These are phyloP conservation scores for Omphalotus olearius DNA, from an alignment of 1,284 basidiomycete genomes.

Conservation along the genomic window DNA sequence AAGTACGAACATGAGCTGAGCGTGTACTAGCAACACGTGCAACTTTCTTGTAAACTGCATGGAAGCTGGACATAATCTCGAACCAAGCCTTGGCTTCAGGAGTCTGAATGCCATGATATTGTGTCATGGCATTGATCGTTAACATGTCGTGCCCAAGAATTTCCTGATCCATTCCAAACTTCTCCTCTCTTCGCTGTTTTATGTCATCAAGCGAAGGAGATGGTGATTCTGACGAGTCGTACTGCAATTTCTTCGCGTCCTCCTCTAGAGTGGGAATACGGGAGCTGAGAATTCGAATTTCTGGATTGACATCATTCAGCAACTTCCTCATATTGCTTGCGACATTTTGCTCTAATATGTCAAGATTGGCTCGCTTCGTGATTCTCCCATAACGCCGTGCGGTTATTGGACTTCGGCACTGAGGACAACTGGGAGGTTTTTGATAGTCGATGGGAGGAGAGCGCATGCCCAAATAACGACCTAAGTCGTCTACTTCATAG, in stretches of 20 bases:
- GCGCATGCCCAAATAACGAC: slow-evolving; percentile 38
- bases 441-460: slow-evolving; percentile 38
- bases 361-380: slow-evolving; percentile 47
- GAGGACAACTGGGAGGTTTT: slow-evolving; percentile 49
- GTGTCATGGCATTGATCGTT: slow-evolving; percentile 8
- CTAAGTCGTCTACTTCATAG: slow-evolving; percentile 35
- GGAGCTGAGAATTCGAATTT: neutral
- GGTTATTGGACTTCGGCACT: slow-evolving; percentile 47
- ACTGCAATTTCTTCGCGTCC: neutral
- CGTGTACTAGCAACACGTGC: slow-evolving; percentile 30
- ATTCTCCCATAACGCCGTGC: slow-evolving; percentile 50
- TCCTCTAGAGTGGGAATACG: neutral
- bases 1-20: slow-evolving; percentile 42
- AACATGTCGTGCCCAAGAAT: slow-evolving; percentile 15
- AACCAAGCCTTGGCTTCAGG: slow-evolving; percentile 32
- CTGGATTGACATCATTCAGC: slow-evolving; percentile 23
- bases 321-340: slow-evolving; percentile 37
- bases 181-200: neutral
- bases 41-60: slow-evolving; percentile 31
- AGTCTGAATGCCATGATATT: slow-evolving; percentile 26
- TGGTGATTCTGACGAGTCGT: neutral
- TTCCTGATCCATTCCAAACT: neutral
- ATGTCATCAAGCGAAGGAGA: neutral
- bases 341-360: slow-evolving; percentile 50
- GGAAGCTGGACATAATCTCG: slow-evolving; percentile 24